Percentiles rank a stretch among this genome's conserved stretches.
These are phyloP conservation scores for Candida pini DNA, from an alignment of 805 yeast genomes.

Conservation along the genomic window DNA sequence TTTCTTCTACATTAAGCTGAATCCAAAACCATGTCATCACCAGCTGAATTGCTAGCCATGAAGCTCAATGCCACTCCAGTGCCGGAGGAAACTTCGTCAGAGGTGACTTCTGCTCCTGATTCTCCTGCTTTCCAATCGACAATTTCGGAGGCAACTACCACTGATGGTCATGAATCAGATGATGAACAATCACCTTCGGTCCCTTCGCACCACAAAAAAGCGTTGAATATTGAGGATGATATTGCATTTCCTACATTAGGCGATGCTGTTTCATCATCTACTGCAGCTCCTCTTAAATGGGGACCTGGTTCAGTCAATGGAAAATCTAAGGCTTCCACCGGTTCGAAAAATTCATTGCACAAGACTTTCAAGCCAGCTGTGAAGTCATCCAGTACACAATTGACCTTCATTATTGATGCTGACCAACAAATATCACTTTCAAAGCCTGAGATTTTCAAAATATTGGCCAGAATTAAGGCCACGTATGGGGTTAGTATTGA, in stretches of 20 bases:
- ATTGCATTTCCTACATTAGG: constrained; percentile 66
- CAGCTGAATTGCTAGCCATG: constrained; percentile 35
- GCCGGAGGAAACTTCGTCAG: constrained; percentile 10
- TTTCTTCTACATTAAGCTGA: constrained; percentile 1
- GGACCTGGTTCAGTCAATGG: constrained; percentile 23
- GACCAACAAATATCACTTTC: constrained; percentile 60
- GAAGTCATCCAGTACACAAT: constrained; percentile 61
- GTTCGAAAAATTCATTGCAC: constrained; percentile 18
- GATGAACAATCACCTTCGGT: constrained; percentile 8
- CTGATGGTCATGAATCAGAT: constrained; percentile 6
- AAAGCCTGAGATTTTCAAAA: constrained; percentile 63
- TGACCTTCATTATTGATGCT: constrained; percentile 69
- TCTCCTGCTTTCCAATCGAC: constrained; percentile 14
- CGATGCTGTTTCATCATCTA: constrained; percentile 33
- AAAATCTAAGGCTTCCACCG: constrained; percentile 14
- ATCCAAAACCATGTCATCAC: constrained; percentile 28
- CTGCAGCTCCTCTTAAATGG: constrained; percentile 33
- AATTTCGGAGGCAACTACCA: constrained; percentile 12
- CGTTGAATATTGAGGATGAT: constrained; percentile 40
- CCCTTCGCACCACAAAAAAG: too few relatives aligned
- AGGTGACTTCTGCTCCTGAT: constrained; percentile 11
- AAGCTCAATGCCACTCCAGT: constrained; percentile 27
- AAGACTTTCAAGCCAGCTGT: constrained; percentile 34
- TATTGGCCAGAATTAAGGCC: constrained; percentile 57
- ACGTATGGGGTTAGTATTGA: constrained; percentile 65